phyloP scores from a whole-genome alignment of 805 yeast species.

The Lipomyces sp. region DNA sequence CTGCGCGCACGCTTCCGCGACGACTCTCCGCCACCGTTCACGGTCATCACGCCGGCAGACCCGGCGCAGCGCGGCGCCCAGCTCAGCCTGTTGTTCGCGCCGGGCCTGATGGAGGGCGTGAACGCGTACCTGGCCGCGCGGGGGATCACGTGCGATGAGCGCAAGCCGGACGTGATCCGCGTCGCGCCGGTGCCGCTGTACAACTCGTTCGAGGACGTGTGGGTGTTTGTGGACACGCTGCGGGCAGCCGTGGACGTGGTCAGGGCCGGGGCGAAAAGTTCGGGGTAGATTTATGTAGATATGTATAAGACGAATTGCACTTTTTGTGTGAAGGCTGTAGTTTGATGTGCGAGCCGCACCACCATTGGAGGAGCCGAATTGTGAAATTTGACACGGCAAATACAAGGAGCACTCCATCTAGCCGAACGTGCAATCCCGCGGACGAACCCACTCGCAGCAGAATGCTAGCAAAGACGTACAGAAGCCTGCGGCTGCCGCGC shows the following conservation, averaged over 20 bases:
- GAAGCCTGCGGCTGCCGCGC: too few relatives aligned
- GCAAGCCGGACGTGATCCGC: conserved; percentile 86
- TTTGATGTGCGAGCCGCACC: too few relatives aligned
- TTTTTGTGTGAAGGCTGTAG: too few relatives aligned
- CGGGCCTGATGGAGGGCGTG: conserved; percentile 63
- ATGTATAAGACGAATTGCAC: neutral
- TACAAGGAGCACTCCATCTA: too few relatives aligned
- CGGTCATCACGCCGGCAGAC: conserved; percentile 70
- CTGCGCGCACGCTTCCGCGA: conserved; percentile 42
- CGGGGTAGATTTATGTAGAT: neutral
- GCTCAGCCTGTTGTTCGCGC: conserved; percentile 66
- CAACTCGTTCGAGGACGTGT: conserved; percentile 68
- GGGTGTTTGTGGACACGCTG: conserved; percentile 45
- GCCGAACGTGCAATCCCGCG: too few relatives aligned
- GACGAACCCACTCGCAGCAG: too few relatives aligned
- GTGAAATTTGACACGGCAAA: too few relatives aligned
- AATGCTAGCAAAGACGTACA: too few relatives aligned
- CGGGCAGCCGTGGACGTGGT: conserved; percentile 41
- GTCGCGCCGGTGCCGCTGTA: conserved; percentile 85
- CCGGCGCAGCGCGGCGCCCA: conserved; percentile 72
- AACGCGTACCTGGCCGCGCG: conserved; percentile 46
- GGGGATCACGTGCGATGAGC: conserved; percentile 81
- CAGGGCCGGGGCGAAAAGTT: neutral
- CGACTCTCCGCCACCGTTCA: conserved; percentile 41
- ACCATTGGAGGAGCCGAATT: too few relatives aligned